Evolutionary conservation across 2,329 filamentous ascomycete genomes (phyloP).

Genomic region (Ceratocystis eucalypticola): DNA sequence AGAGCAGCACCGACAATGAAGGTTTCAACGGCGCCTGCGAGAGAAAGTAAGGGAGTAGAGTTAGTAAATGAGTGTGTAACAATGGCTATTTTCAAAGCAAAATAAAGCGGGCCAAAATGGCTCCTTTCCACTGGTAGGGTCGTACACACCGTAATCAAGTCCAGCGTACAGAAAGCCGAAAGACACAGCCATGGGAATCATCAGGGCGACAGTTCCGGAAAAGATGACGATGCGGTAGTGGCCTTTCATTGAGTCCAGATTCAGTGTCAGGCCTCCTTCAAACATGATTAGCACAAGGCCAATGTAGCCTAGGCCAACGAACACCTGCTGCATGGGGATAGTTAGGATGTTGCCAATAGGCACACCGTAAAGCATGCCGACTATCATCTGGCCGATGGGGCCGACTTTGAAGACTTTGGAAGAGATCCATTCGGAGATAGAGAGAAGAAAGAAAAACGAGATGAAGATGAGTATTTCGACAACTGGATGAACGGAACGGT

Average conservation of each 20-base stretch:
- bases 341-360: constrained; percentile 34
- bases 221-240: constrained; percentile 32
- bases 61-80: constrained; percentile 5
- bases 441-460: constrained; percentile 34
- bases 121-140: not conserved
- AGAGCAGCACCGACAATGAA: constrained; percentile 25
- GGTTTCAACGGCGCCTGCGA: constrained; percentile 21
- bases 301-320: constrained; percentile 34
- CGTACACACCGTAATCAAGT: constrained; percentile 27
- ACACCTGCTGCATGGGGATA: constrained; percentile 32
- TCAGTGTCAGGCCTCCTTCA: constrained; percentile 35
- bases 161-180: constrained; percentile 32
- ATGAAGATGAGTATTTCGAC: constrained; percentile 30
- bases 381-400: constrained; percentile 34
- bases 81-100: not conserved
- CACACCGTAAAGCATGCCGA: constrained; percentile 34
- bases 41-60: not conserved
- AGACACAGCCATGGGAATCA: constrained; percentile 34
- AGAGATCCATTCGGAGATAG: constrained; percentile 30
- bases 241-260: constrained; percentile 33
- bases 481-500: constrained; percentile 22
- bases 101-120: not conserved
- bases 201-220: constrained; percentile 32
- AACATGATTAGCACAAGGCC: constrained; percentile 38
- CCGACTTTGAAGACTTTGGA: constrained; percentile 31